These are phyloP conservation scores for Hypoxylon fuscum DNA, from an alignment of 495 filamentous ascomycete species.

Conservation along the genomic window DNA sequence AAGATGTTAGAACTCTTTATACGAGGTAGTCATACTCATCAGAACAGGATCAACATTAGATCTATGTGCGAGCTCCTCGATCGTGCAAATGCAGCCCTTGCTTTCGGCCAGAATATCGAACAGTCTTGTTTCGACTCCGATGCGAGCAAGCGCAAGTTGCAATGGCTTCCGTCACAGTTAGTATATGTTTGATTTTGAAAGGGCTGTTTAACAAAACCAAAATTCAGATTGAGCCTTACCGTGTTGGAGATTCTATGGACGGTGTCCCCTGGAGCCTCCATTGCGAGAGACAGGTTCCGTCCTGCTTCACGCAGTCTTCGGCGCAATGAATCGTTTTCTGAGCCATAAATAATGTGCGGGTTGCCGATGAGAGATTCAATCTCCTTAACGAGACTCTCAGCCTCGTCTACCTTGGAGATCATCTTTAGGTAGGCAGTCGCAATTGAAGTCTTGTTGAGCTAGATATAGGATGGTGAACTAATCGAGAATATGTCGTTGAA, in stretches of 20 bases:
- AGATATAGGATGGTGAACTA: too few species aligned
- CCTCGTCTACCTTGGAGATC: too few species aligned
- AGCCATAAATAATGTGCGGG: neutral
- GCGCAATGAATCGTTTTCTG: neutral
- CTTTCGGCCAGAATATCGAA: conserved; percentile 45
- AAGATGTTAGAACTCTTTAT: neutral
- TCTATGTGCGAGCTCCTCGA: conserved; percentile 44
- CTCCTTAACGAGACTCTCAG: too few species aligned
- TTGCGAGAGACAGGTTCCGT: neutral
- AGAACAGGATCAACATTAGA: conserved; percentile 44
- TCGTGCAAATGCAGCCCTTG: conserved; percentile 30
- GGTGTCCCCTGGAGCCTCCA: conserved; percentile 23
- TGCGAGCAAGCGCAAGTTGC: conserved; percentile 39
- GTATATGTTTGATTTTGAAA: neutral
- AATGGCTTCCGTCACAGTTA: conserved; percentile 24
- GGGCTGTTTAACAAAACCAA: too few species aligned
- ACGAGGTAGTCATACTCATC: conserved; percentile 45
- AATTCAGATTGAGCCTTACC: conserved; percentile 12
- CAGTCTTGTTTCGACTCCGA: conserved; percentile 49
- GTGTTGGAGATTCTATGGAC: conserved; percentile 28
- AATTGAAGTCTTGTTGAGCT: too few species aligned
- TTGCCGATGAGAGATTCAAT: neutral
- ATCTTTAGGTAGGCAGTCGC: too few species aligned
- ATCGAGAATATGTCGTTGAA: too few species aligned
- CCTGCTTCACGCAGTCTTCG: neutral